Evolutionary conservation across 2,329 filamentous ascomycete genomes (phyloP), one percentile per base, ranked within the genome.

Genomic region (Clonostachys chloroleuca): DNA sequence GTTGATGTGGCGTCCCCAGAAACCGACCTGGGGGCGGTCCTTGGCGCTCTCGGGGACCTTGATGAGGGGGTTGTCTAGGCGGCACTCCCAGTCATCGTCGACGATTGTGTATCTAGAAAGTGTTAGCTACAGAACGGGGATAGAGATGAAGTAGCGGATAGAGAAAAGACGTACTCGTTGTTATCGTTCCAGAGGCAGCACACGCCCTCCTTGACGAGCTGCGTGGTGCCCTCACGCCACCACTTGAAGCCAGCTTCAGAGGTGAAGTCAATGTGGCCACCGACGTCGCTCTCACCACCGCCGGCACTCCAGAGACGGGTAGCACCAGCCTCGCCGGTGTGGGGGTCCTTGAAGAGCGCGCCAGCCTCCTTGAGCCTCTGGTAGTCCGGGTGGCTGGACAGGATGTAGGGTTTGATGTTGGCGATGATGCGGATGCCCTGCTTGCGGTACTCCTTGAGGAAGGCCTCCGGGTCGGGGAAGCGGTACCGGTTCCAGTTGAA

Each of bases 181-280:
- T 89, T 89, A 59, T 89, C 86, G 53, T 89, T 89, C 86, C 86
- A 89, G 67, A 89, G 87, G 43, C 77, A 84, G 53, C 88, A 84
- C 47, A 89, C 84, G 1, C 85, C 85, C 9, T 80, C 66, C 24
- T 77, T 67, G 47, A 80, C 80, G 2, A 89, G 70, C 44, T 73
- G 75, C 49, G 78, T 75, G 9, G 87, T 79, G 2, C 86, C 85
- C 1, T 86, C 70, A 50, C 80, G 85, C 86, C 86, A 89, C 82
- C 84, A 89, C 14, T 81, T 68, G 56, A 81, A 89, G 0, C 82
- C 85, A 0, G 75, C 75, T 18, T 77, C 69, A 0, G 83, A 87
- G 0, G 85, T 87, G 54, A 89, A 89, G 60, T 89, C 86, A 42
- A 89, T 80, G 51, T 89, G 85, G 3, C 84, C 81, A 4, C 86